Evolutionary conservation across 306 rosid species (phyloP).

Genomic region (Glycine latifolia): DNA sequence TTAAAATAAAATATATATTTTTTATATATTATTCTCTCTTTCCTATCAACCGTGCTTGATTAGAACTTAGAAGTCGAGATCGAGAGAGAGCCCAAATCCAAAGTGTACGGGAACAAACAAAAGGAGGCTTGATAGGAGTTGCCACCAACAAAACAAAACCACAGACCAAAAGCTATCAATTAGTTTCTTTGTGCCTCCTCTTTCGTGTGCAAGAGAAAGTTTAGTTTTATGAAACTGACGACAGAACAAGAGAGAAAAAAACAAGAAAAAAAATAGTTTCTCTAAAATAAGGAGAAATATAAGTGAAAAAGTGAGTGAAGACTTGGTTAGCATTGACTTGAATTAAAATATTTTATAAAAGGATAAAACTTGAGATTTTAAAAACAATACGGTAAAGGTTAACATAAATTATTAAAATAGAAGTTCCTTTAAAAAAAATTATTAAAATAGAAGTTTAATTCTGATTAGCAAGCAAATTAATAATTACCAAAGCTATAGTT

Average conservation of each 20-base stretch:
- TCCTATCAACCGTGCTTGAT: too few relatives aligned
- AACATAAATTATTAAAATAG: too few relatives aligned
- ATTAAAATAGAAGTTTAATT: too few relatives aligned
- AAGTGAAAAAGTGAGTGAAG: neutral
- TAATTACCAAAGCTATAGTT: too few relatives aligned
- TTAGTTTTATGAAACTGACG: conserved; percentile 42
- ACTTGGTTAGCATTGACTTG: neutral
- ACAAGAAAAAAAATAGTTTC: conserved; percentile 4
- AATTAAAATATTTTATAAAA: neutral
- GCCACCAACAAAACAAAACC: conserved; percentile 45
- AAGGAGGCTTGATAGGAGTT: neutral
- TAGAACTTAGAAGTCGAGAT: neutral
- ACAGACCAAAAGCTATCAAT: conserved; percentile 50
- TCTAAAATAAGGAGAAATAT: neutral
- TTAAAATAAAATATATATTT: too few relatives aligned
- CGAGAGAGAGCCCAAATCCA: too few relatives aligned
- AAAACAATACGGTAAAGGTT: too few relatives aligned
- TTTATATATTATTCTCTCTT: too few relatives aligned
- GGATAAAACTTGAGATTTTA: too few relatives aligned
- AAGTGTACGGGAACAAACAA: neutral
- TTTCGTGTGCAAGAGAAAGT: conserved; percentile 53
- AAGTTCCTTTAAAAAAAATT: too few relatives aligned
- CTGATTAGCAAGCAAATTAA: too few relatives aligned
- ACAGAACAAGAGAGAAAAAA: neutral
- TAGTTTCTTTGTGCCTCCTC: conserved; percentile 39